Conservation (phyloP, 2,329 filamentous ascomycete species). For the Eutypa lata region DNA sequence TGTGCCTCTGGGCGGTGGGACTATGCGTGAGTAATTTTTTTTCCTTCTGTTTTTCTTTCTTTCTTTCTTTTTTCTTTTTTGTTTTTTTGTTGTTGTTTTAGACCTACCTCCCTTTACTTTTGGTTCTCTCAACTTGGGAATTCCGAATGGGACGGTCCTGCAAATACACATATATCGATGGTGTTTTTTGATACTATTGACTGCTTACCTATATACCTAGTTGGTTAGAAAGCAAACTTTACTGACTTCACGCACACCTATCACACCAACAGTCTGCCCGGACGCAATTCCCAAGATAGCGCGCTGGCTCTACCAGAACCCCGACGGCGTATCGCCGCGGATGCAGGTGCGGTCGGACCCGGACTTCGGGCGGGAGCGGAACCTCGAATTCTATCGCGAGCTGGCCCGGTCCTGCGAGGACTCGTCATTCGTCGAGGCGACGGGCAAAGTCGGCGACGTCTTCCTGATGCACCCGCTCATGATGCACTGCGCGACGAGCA, state of each 20-base stretch:
- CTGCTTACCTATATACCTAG: too few species aligned
- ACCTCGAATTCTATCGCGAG: conserved; percentile 42
- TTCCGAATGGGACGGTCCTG: too few species aligned
- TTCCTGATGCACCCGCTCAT: conserved; percentile 59
- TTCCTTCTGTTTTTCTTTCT: neutral
- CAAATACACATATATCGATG: too few species aligned
- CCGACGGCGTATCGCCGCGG: conserved; percentile 62
- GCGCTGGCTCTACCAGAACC: conserved; percentile 56
- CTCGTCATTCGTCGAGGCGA: conserved; percentile 48
- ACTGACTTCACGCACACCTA: neutral
- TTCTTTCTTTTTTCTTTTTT: neutral
- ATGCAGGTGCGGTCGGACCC: conserved; percentile 57
- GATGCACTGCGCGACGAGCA: conserved; percentile 53
- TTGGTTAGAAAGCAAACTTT: too few species aligned
- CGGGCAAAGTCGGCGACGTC: conserved; percentile 53
- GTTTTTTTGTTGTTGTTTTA: too few species aligned
- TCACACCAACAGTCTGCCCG: conserved; percentile 43
- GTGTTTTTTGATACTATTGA: too few species aligned
- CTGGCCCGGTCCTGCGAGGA: conserved; percentile 33
- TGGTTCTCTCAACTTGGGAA: too few species aligned
- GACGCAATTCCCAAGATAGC: conserved; percentile 57
- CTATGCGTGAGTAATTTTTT: conserved; percentile 35
- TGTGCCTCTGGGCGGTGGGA: conserved; percentile 57
- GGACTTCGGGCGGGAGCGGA: conserved; percentile 39
- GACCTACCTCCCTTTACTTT: too few species aligned